A percentile compares a stretch with the other conserved stretches of the same genome.
Conservation (phyloP, 768 basidiomycete species). For the Russula vinacea region DNA sequence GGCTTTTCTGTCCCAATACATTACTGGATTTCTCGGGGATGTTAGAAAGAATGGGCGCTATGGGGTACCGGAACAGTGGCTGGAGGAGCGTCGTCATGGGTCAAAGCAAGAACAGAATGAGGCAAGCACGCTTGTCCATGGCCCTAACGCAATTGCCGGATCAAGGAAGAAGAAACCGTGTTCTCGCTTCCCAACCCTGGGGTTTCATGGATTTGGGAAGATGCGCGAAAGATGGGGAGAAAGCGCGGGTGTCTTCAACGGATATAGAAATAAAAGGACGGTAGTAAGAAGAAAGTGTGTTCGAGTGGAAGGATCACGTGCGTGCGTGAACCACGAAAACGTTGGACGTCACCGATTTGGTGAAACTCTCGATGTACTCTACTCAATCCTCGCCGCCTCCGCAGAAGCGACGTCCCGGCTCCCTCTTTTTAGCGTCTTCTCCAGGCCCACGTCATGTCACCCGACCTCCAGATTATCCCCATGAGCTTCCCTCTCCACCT, state of each 20-base stretch:
- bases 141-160: no score
- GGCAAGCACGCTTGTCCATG: no score
- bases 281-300: no score
- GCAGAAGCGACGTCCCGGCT: constrained; percentile 23
- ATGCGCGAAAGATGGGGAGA: no score
- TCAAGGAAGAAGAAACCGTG: no score
- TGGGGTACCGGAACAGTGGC: background rate
- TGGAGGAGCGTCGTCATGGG: background rate
- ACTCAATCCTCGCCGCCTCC: background rate
- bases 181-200: no score
- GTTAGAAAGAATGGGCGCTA: no score
- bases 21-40: background rate
- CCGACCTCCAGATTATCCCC: constrained; percentile 31
- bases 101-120: no score
- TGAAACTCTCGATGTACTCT: constrained; percentile 17
- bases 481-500: constrained; percentile 39
- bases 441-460: constrained; percentile 38
- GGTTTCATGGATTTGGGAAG: no score
- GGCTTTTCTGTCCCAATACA: background rate
- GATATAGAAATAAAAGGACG: no score
- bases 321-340: background rate
- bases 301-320: background rate
- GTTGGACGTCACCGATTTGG: background rate
- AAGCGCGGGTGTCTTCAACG: no score
- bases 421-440: constrained; percentile 48